Evolutionary conservation across 306 rosid species (phyloP).

Genomic region (Pueraria montana): DNA sequence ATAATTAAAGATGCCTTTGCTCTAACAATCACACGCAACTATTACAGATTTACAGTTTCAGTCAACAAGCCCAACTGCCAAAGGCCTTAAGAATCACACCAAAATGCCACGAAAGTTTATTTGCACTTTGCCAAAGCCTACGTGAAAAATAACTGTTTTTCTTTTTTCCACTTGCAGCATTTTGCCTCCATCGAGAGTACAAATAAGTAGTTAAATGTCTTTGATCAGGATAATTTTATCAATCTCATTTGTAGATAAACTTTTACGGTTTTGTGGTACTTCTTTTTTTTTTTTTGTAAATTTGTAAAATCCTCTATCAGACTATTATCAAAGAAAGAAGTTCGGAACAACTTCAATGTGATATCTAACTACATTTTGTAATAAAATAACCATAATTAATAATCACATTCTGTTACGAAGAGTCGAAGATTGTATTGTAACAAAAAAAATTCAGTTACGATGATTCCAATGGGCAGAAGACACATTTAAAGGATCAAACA

Average conservation of each 20-base stretch:
- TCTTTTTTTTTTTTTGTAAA: too few species aligned
- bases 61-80: constrained; percentile 46
- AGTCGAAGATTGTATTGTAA: too few species aligned
- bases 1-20: background rate
- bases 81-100: background rate
- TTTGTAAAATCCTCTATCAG: too few species aligned
- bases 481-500: too few species aligned
- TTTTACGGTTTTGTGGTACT: too few species aligned
- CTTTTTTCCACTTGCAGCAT: background rate
- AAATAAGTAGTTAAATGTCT: background rate
- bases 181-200: background rate
- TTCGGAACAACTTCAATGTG: too few species aligned
- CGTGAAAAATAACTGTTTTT: background rate
- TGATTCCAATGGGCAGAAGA: constrained; percentile 41
- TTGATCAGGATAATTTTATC: background rate
- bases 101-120: background rate
- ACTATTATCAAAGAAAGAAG: too few species aligned
- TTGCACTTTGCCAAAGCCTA: background rate
- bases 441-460: too few species aligned
- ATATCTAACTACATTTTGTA: too few species aligned
- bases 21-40: constrained; percentile 36
- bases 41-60: background rate
- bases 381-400: constrained; percentile 8
- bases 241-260: too few species aligned
- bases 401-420: too few species aligned